Percentiles rank a stretch among this genome's conserved stretches.
Evolutionary conservation across 176 grass and related monocot species (phyloP).

Genomic region (Musa troglodytarum): DNA sequence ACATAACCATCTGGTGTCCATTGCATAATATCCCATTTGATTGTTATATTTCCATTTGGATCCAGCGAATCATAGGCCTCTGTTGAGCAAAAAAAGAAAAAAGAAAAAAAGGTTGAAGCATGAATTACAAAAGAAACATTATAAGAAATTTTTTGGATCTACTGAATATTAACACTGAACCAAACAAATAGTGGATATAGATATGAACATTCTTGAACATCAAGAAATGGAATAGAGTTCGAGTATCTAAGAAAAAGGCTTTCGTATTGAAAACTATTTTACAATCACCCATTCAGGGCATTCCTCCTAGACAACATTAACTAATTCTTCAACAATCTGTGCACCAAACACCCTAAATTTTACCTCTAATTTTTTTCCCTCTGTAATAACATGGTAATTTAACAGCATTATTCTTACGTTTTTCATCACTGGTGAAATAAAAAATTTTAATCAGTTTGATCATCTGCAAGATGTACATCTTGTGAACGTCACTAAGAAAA

Average conservation of each 20-base stretch:
- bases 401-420: no score
- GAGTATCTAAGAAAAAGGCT: background rate
- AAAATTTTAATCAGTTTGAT: no score
- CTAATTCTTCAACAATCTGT: no score
- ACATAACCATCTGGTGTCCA: slow-evolving; percentile 19
- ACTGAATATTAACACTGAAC: background rate
- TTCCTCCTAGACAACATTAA: no score
- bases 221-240: no score
- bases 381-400: no score
- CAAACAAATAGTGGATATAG: background rate
- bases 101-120: background rate
- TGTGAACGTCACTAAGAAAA: no score
- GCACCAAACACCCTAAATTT: no score
- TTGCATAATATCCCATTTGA: slow-evolving; percentile 16
- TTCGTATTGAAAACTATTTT: background rate
- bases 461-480: no score
- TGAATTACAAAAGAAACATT: background rate
- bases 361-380: no score
- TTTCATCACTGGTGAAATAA: no score
- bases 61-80: slow-evolving; percentile 15
- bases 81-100: background rate
- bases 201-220: background rate
- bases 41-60: slow-evolving; percentile 21
- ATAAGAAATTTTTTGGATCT: background rate
- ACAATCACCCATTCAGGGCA: no score